A percentile compares a stretch with the other conserved stretches of the same genome.
Evolutionary conservation across 441 rosid genomes (phyloP).

Genomic region (Metrosideros polymorpha): DNA sequence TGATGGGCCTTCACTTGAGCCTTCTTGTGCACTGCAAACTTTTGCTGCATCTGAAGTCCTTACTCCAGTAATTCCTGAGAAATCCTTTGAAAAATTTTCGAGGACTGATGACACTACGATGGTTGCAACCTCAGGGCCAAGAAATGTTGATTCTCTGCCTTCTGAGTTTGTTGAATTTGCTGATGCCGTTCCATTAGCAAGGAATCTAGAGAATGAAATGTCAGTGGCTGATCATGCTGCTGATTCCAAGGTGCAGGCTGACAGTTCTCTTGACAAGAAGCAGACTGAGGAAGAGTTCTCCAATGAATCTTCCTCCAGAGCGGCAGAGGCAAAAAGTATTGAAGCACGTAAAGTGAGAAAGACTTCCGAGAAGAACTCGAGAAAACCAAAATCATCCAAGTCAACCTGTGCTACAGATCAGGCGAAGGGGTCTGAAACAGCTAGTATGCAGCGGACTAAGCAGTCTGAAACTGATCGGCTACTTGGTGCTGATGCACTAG

Average conservation of each 20-base stretch:
- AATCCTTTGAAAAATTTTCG: slow-evolving; percentile 15
- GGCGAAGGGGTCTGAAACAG: slow-evolving; percentile 42
- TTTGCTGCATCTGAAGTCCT: slow-evolving; percentile 17
- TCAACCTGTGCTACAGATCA: slow-evolving; percentile 38
- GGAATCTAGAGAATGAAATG: slow-evolving; percentile 23
- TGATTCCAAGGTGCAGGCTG: slow-evolving; percentile 20
- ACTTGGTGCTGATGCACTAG: slow-evolving; percentile 18
- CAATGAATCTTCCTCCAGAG: slow-evolving; percentile 20
- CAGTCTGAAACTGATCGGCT: slow-evolving; percentile 33
- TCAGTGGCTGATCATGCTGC: slow-evolving; percentile 8
- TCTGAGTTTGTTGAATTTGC: slow-evolving; percentile 9
- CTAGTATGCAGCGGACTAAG: slow-evolving; percentile 29
- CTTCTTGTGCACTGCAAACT: slow-evolving; percentile 23
- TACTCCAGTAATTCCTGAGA: slow-evolving; percentile 18
- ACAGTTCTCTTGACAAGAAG: slow-evolving; percentile 12
- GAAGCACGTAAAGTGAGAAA: slow-evolving; percentile 58
- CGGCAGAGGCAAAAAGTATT: slow-evolving; percentile 26
- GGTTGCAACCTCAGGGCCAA: slow-evolving; percentile 7
- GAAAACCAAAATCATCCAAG: slow-evolving; percentile 68
- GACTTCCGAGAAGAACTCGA: slow-evolving; percentile 75
- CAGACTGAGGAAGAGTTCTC: slow-evolving; percentile 23
- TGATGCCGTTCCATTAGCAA: slow-evolving; percentile 9
- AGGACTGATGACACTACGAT: slow-evolving; percentile 15
- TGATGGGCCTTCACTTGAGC: slow-evolving; percentile 15
- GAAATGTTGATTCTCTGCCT: slow-evolving; percentile 6